Evolutionary conservation across 805 yeast genomes (phyloP), one percentile per base, ranked within the genome.

Genomic region (Cephaloascus fragrans): DNA sequence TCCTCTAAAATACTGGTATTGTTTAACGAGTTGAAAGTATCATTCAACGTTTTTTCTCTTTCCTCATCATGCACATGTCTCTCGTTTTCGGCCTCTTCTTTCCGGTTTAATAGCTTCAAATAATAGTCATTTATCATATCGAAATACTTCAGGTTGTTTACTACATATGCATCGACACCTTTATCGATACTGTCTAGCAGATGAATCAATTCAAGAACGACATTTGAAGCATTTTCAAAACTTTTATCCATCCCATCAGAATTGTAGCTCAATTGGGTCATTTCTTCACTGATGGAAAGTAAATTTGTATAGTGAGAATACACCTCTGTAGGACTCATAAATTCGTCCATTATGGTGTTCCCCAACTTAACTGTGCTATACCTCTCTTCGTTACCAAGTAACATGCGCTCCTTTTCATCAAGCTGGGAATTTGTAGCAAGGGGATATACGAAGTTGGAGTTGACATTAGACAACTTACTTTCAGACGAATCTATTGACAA

Each of bases 1-100:
- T 23, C 28, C 12, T 23, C 28, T 8, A 23, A 12, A 8, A 23
- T 23, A 23, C 28, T 23, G 6, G 28, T 23, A 23, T 50, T 34
- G n/a, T 31, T 31, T 31, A 31, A 16, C 15, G 33, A 31, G n/a
- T 31, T 31, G 15, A 31, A 31, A 8, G 33, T 31, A 9, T 31
- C 33, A 14, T 31, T 31, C 33, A 31, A 31, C 33, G 33, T n/a
- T 16, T 16, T 31, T 14, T n/a, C 33, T 16, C 33, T 14, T 16
- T 31, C 33, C n/a, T 31, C 16, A 9, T 31, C 33, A 23, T 23
- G 6, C 6, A 8, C 12, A 23, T 8, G 28, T 23, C 12, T 23
- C 28, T 8, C 6, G 28, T 23, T 23, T 6, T 8, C 6, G 6
- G 6, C 12, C 12, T 23, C 28, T 23, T 23, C 28, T 23, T 23